These are phyloP conservation scores for Zizania palustris DNA, from an alignment of 202 grass and related monocot genomes.

Conservation along the genomic window DNA sequence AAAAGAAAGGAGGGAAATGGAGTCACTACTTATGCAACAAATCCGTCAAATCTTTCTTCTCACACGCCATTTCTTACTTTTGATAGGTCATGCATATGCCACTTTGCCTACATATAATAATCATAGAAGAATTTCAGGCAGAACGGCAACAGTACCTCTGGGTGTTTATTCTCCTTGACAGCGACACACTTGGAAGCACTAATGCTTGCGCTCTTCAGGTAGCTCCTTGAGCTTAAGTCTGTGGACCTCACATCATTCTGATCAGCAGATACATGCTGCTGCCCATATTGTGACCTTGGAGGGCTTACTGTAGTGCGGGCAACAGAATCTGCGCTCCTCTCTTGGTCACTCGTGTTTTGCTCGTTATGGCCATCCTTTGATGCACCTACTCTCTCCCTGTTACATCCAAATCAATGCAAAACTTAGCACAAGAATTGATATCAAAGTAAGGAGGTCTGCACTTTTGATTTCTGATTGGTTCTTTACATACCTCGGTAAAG, in stretches of 20 bases:
- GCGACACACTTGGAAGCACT: slow-evolving; percentile 90
- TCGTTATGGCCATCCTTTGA: slow-evolving; percentile 61
- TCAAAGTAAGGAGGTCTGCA: slow-evolving; percentile 18
- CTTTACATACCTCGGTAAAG: slow-evolving; percentile 75
- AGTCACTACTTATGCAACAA: slow-evolving; percentile 26
- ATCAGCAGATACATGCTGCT: slow-evolving; percentile 22
- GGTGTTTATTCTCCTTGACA: slow-evolving; percentile 56
- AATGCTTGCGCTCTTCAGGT: slow-evolving; percentile 93
- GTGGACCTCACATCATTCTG: slow-evolving; percentile 43
- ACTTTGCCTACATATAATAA: slow-evolving; percentile 15
- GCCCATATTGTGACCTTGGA: slow-evolving; percentile 53
- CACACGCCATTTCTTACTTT: slow-evolving; percentile 11
- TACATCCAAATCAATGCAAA: slow-evolving; percentile 32
- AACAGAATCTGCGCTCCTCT: slow-evolving; percentile 62
- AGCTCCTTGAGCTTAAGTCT: slow-evolving; percentile 49
- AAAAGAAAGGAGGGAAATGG: slow-evolving; percentile 16
- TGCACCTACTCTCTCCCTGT: slow-evolving; percentile 84
- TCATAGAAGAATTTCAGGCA: slow-evolving; percentile 11
- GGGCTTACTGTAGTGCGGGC: slow-evolving; percentile 61
- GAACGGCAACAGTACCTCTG: slow-evolving; percentile 54
- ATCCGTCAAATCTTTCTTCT: slow-evolving; percentile 13
- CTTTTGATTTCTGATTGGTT: slow-evolving; percentile 23
- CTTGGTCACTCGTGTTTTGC: slow-evolving; percentile 63
- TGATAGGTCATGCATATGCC: not conserved
- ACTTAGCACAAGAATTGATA: slow-evolving; percentile 37